These are phyloP conservation scores for Striga asiatica DNA, from an alignment of 257 asterid species.

Conservation along the genomic window DNA sequence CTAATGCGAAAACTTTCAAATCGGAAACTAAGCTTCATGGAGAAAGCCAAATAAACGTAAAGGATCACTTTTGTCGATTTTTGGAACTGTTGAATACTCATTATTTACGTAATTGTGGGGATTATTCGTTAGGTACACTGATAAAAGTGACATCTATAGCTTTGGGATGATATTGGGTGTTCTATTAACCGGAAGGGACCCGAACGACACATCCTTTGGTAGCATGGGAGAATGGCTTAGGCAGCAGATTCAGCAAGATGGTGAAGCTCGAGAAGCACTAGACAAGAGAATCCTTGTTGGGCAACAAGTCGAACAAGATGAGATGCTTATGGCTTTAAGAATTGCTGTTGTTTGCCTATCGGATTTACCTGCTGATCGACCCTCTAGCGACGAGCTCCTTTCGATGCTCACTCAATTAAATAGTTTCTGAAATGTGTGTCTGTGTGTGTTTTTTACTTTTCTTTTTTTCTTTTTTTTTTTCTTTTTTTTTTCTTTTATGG, in stretches of 20 bases:
- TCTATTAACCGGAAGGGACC: constrained; percentile 68
- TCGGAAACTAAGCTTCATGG: no score
- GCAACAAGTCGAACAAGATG: constrained; percentile 75
- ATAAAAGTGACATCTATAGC: constrained; percentile 87
- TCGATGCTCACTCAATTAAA: constrained; percentile 91
- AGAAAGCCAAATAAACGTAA: no score
- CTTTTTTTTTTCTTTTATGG: no score
- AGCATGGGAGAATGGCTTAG: constrained; percentile 75
- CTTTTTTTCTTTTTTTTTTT: no score
- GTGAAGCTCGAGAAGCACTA: constrained; percentile 68
- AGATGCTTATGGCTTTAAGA: constrained; percentile 85
- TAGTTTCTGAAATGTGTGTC: constrained; percentile 39
- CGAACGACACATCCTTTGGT: constrained; percentile 52
- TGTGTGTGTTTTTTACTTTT: no score
- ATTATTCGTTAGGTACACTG: constrained; percentile 92
- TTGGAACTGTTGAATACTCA: no score
- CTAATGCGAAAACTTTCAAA: no score
- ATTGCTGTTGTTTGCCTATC: constrained; percentile 82
- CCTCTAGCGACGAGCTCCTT: constrained; percentile 87
- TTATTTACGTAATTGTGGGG: no score
- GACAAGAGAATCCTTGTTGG: constrained; percentile 63
- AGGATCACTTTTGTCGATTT: no score
- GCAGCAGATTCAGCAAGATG: constrained; percentile 67
- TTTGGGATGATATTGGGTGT: constrained; percentile 77
- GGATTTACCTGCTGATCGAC: constrained; percentile 81